Base-by-base conservation (phyloP, 306 rosid species). In the Medicago lupulina region DNA sequence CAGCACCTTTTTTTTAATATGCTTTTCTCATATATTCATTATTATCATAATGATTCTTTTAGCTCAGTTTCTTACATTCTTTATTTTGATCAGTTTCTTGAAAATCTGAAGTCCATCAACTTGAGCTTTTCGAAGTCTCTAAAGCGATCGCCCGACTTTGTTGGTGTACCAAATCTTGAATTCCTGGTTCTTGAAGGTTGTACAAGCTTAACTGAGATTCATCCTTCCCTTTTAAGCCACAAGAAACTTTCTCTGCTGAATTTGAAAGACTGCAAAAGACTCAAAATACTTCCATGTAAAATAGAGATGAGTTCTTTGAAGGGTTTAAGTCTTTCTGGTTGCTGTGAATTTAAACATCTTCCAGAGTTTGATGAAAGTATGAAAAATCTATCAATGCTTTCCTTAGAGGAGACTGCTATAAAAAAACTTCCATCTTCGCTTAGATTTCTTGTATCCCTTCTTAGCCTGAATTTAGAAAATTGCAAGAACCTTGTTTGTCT, bases 231-330 rank as follows among this genome's bases (percentile, higher is more conserved):
- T 61, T 31, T 65, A 54, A 9, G 5, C 19, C 85, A 41, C 58
- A 80, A 73, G 49, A 84, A 77, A 54, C 82, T 84, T 15, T 19
- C 44, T 50, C 15, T 18, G 4, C 0, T 79, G 59, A 49, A 76
- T 60, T 83, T 83, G 10, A 71, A 76, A 80, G 82, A 76, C 47
- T 84, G 87, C 82, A 84, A 19, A 67, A 76, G 59, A 60, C 82
- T 84, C 14, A 84, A 76, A 72, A 28, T 21, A 38, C 80, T 80
- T 72, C 85, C 85, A 23, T 54, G 55, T 18, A 84, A 62, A 73
- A 28, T 84, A 76, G 71, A 73, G 55, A 77, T 62, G 83, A 51
- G 60, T 65, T 78, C 85, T 39, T 40, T 81, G 51, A n/a, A 70
- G 47, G 21, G 3, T 28, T 59, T 81, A 14, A 51, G 13, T 51